Conservation (phyloP, 805 yeast genomes). For the Metschnikowia sp. region DNA sequence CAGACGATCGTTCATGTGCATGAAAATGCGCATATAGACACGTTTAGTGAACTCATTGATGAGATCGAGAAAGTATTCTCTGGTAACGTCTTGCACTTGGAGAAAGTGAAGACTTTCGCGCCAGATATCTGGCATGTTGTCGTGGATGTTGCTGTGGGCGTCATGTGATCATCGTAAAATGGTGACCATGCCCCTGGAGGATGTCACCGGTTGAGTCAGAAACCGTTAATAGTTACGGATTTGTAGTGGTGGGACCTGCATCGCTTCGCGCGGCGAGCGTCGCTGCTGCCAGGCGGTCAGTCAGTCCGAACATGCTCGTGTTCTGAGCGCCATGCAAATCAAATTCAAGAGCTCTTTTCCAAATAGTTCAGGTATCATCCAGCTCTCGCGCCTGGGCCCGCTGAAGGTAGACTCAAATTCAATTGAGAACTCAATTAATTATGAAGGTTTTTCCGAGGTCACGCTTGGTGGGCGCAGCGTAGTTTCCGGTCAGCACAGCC, state of each 20-base stretch:
- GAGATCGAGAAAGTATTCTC: conserved; percentile 18
- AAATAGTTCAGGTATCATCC: neutral
- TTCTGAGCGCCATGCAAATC: no score
- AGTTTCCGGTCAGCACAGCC: conserved; percentile 6
- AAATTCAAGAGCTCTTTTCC: no score
- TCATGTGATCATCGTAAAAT: neutral
- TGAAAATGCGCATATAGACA: conserved; percentile 58
- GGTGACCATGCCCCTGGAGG: no score
- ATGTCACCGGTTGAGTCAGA: neutral
- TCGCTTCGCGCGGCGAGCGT: neutral
- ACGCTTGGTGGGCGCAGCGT: no score
- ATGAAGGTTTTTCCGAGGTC: no score
- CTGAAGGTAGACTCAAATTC: neutral
- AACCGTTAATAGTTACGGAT: neutral
- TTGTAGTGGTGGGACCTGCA: neutral
- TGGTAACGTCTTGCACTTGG: conserved; percentile 39
- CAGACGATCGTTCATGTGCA: conserved; percentile 58
- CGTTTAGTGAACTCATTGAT: conserved; percentile 32
- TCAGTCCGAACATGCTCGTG: neutral
- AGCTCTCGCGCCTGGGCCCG: neutral
- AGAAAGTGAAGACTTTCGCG: conserved; percentile 78
- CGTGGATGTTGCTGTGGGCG: conserved; percentile 20
- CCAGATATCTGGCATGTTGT: conserved; percentile 84
- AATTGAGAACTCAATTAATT: no score
- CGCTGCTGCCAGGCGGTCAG: neutral